Evolutionary conservation across 805 yeast genomes (phyloP), one percentile per base, ranked within the genome.

Genomic region (Kluyveromyces dobzhanskii): DNA sequence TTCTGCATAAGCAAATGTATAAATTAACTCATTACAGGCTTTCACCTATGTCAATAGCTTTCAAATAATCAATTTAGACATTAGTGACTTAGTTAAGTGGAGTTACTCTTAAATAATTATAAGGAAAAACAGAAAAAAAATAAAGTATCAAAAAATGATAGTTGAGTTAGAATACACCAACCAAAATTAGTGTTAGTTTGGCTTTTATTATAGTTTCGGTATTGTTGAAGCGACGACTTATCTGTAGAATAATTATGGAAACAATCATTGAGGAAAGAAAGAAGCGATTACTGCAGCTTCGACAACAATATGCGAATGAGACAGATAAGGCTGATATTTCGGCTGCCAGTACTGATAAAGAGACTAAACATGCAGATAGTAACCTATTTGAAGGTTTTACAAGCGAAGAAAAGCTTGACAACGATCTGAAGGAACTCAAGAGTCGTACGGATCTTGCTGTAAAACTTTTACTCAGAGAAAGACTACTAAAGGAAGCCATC

Each of bases 401-500:
- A n/a, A n/a, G 66, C 53, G 64, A 56, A 44, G 48, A 61, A 13
- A 70, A 65, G 41, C 42, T 75, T 7, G 52, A 60, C 25, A 61
- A 57, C 0, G 62, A 65, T 28, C 36, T 71, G 35, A 61, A 62
- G 10, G 46, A 57, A 4, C 46, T 73, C n/a, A 58, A 65, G 2
- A 55, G 58, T 18, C 52, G 61, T 35, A 76, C 80, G 0, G 66
- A 73, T 32, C 54, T 51, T n/a, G 65, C 64, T 1, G 59, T 75
- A 1, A 57, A 57, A 11, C 45, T 54, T 13, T 33, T 66, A 5
- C 65, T 71, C 14, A 61, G 69, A 41, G 66, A 65, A 32, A 52
- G 66, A 25, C 16, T 50, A 13, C 27, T 56, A 9, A 27, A 40
- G 21, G 47, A 41, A 32, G 41, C 19, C 18, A n/a, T 14, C 11